A percentile compares a stretch with the other conserved stretches of the same genome.
phyloP scores from a whole-genome alignment of 2,329 filamentous ascomycete genomes.

The Sphaceloma murrayae region DNA sequence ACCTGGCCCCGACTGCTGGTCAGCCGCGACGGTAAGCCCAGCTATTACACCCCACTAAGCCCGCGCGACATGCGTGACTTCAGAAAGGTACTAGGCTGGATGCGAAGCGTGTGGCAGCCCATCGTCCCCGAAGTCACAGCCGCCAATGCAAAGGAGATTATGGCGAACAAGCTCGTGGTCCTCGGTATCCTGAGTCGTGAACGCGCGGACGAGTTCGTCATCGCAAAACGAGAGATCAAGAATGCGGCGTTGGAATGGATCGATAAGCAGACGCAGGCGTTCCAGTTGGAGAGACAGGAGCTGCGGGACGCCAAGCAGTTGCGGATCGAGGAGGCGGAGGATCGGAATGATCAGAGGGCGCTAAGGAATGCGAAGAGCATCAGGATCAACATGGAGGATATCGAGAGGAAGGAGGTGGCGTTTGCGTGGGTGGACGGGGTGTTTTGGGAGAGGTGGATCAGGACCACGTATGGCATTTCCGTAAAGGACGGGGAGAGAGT shows the following conservation, averaged over 20 bases:
- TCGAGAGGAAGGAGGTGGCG: slow-evolving; percentile 76
- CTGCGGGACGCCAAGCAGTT: slow-evolving; percentile 89
- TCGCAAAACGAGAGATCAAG: slow-evolving; percentile 82
- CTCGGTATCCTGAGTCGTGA: slow-evolving; percentile 77
- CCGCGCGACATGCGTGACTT: slow-evolving; percentile 90
- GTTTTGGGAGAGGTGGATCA: slow-evolving; percentile 96
- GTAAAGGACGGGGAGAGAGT: slow-evolving; percentile 78
- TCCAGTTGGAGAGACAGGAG: slow-evolving; percentile 88
- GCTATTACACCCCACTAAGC: slow-evolving; percentile 78
- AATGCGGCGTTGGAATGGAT: slow-evolving; percentile 95
- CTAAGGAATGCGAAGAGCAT: slow-evolving; percentile 81
- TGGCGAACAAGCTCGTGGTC: slow-evolving; percentile 91
- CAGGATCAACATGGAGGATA: slow-evolving; percentile 79
- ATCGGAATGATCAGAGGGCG: slow-evolving; percentile 81
- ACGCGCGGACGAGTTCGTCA: slow-evolving; percentile 66
- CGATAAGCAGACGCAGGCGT: slow-evolving; percentile 85
- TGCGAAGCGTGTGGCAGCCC: slow-evolving; percentile 91
- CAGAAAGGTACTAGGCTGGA: slow-evolving; percentile 73
- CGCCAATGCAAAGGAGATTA: slow-evolving; percentile 84
- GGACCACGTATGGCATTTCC: slow-evolving; percentile 88
- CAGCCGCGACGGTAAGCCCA: slow-evolving; percentile 76
- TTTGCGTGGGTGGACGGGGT: slow-evolving; percentile 97
- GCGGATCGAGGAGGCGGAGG: slow-evolving; percentile 90
- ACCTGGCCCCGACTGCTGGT: slow-evolving; percentile 94
- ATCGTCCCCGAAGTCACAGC: slow-evolving; percentile 90